Base-by-base conservation (phyloP, 2,329 filamentous ascomycete genomes). In the Ophiocordyceps robertsii region DNA sequence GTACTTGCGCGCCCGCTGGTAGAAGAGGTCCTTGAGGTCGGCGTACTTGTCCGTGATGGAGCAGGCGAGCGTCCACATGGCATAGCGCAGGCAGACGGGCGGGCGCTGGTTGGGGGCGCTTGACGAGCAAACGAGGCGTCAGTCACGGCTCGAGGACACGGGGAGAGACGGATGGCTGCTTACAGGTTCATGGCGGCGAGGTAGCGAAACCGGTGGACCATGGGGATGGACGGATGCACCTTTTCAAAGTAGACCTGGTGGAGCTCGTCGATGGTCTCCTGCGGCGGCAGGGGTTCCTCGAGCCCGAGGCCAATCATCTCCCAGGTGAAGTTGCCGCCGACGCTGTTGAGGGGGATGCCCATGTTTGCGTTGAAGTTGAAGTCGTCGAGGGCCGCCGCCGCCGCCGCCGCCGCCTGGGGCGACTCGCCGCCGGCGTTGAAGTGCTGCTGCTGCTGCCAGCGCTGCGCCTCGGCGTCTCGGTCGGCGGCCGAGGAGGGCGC, bases 61-160 rank as follows among this genome's bases (percentile, higher is more conserved):
- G 47, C 87, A 89, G n/a, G 90, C 88, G 54, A 88, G 67, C n/a
- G 82, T 85, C 90, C 90, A 96, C 71, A 96, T 93, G 43, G 85
- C 87, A 63, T 98, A 98, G 51, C 92, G 80, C 40, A 98, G 66
- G 49, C 84, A 87, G 29, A 95, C 79, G 0, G 90, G 87, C 2
- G 92, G 90, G 24, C 90, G 78, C 66, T 88, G 81, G 47, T 80
- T 80, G 16, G 87, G 87, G n/a, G 86, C 77, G 42, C 76, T 80
- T 9, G 14, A 41, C 31, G 12, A 19, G 19, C 12, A 7, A n/a
- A 11, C 17, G 14, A 30, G n/a, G 12, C 13, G 37, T 31, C 19
- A 37, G 27, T 24, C 2, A 30, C 5, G 24, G 6, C 19, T 3
- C 5, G 8, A 27, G 4, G 13, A 21, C 27, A 44, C 12, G 16